Evolutionary conservation across 2,329 filamentous ascomycete genomes (phyloP).

Genomic region (Thelonectria discophora): DNA sequence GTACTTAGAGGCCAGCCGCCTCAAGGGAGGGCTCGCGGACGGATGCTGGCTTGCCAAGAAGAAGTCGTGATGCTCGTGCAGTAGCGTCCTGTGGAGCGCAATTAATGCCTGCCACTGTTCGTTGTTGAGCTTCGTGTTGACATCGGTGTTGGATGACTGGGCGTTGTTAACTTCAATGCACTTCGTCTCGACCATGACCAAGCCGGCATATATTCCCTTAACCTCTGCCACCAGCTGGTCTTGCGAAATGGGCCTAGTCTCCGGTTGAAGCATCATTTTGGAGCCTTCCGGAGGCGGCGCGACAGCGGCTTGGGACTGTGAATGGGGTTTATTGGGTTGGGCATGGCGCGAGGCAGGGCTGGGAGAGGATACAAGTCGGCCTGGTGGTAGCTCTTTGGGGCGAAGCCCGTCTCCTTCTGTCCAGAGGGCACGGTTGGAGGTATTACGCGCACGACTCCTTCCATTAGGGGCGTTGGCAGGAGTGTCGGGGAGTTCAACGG

Average conservation of each 20-base stretch:
- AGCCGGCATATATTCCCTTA: conserved; percentile 81
- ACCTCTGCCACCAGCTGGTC: conserved; percentile 84
- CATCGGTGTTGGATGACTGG: conserved; percentile 57
- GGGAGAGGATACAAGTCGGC: not conserved
- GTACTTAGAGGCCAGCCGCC: conserved; percentile 79
- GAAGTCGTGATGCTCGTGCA: conserved; percentile 87
- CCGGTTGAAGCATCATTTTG: conserved; percentile 28
- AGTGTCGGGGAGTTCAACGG: not conserved
- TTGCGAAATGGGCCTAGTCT: conserved; percentile 73
- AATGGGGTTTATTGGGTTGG: conserved; percentile 6
- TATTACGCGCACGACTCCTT: too few relatives aligned
- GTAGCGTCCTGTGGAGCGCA: conserved; percentile 78
- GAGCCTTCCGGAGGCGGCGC: not conserved
- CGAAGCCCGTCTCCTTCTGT: conserved; percentile 33
- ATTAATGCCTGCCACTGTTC: conserved; percentile 89
- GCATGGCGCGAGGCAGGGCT: not conserved
- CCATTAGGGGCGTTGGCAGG: not conserved
- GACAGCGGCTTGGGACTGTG: too few relatives aligned
- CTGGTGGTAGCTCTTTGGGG: not conserved
- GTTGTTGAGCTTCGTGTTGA: conserved; percentile 57
- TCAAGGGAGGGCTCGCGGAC: conserved; percentile 73
- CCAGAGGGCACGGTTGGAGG: conserved; percentile 39
- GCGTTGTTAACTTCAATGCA: conserved; percentile 84
- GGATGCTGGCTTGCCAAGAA: conserved; percentile 90
- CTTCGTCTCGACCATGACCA: conserved; percentile 87